A percentile compares a stretch with the other conserved stretches of the same genome.
Conservation (phyloP, 2,329 filamentous ascomycete species). For the Zelopaecilomyces penicillatus region DNA sequence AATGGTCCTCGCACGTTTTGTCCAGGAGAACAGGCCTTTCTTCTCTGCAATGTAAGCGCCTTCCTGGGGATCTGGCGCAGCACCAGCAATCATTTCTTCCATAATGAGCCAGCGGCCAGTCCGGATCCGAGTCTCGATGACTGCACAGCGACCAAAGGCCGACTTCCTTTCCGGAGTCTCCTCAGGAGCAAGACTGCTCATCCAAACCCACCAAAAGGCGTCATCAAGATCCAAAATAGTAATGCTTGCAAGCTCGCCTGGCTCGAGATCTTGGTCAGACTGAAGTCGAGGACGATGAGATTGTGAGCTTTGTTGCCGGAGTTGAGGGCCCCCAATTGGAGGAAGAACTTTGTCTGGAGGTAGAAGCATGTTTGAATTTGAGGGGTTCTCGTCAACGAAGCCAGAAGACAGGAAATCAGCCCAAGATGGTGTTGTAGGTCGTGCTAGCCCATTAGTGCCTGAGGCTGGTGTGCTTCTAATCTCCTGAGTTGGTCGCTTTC, state of each 20-base stretch:
- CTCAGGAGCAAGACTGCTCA: conserved; percentile 87
- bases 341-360: conserved; percentile 88
- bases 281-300: conserved; percentile 71
- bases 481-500: conserved; percentile 33
- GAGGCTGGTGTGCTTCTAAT: conserved; percentile 61
- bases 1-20: conserved; percentile 54
- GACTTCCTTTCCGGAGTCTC: conserved; percentile 80
- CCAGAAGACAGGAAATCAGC: conserved; percentile 94
- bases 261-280: conserved; percentile 62
- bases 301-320: conserved; percentile 75
- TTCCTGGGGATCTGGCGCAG: conserved; percentile 72
- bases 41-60: conserved; percentile 92
- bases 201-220: conserved; percentile 99
- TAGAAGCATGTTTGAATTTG: conserved; percentile 62
- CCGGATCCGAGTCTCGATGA: conserved; percentile 79
- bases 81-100: conserved; percentile 93
- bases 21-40: conserved; percentile 88
- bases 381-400: conserved; percentile 70
- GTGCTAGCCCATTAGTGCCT: conserved; percentile 53
- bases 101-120: conserved; percentile 85
- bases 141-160: conserved; percentile 85
- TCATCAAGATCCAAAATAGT: conserved; percentile 80
- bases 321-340: conserved; percentile 59
- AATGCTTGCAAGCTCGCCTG: conserved; percentile 91
- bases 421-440: conserved; percentile 95